Evolutionary conservation across 345 rosid species (phyloP).

Genomic region (thale cress (Arabidopsis thaliana)): DNA sequence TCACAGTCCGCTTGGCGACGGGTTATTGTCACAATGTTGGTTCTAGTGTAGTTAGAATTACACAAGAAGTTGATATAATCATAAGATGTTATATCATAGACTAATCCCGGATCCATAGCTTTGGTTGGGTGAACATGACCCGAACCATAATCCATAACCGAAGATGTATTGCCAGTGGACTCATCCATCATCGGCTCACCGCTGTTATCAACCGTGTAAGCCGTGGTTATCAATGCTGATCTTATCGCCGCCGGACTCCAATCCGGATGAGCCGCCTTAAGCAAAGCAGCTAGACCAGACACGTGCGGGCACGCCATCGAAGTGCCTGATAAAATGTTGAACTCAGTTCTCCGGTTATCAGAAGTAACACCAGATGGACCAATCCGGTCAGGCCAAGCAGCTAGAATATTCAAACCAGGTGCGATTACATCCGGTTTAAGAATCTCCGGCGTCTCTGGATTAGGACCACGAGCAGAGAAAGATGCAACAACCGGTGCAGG

Average conservation of each 20-base stretch:
- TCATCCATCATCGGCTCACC: constrained; percentile 76
- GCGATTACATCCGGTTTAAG: constrained; percentile 89
- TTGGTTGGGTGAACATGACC: constrained; percentile 90
- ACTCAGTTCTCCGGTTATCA: constrained; percentile 70
- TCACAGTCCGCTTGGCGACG: constrained; percentile 67
- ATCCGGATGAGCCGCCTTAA: constrained; percentile 86
- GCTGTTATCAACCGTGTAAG: constrained; percentile 66
- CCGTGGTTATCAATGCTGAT: constrained; percentile 92
- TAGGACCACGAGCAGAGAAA: constrained; percentile 88
- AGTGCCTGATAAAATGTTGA: constrained; percentile 89
- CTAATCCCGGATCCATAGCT: constrained; percentile 86
- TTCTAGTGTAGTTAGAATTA: constrained; percentile 69
- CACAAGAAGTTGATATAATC: constrained; percentile 85
- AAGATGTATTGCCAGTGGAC: constrained; percentile 71
- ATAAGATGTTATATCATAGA: constrained; percentile 66
- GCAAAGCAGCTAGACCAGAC: constrained; percentile 85
- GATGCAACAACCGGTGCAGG: constrained; percentile 95
- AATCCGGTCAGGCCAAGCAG: constrained; percentile 89
- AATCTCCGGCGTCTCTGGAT: constrained; percentile 78
- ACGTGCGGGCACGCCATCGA: constrained; percentile 99
- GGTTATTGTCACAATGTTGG: constrained; percentile 67
- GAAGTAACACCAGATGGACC: constrained; percentile 76
- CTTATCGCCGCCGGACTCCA: constrained; percentile 91
- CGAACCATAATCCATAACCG: constrained; percentile 76
- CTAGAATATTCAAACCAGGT: constrained; percentile 90